Conservation (phyloP, 176 grass and related monocot species). For the Puccinellia tenuiflora region DNA sequence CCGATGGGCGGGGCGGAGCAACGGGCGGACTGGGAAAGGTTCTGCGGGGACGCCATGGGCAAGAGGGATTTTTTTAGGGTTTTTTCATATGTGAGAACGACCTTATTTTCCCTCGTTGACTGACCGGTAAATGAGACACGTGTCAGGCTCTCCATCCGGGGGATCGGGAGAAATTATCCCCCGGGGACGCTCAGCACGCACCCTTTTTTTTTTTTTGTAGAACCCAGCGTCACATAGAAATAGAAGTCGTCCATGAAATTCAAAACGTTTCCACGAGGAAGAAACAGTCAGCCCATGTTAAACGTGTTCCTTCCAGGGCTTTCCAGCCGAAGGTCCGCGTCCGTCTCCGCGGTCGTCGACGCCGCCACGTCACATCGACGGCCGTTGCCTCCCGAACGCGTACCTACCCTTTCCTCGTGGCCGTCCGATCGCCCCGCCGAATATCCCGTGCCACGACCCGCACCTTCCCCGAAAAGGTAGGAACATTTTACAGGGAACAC, state of each 20-base stretch:
- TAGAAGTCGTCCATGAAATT: neutral
- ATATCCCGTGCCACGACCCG: conserved; percentile 13
- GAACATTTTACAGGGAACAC: fast-evolving
- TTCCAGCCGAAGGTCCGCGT: conserved; percentile 1
- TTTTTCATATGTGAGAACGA: no score
- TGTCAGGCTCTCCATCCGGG: no score
- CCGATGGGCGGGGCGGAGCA: no score
- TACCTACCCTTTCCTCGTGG: neutral
- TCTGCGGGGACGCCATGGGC: no score
- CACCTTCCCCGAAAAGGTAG: neutral
- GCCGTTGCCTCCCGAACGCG: neutral
- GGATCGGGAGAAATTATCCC: no score
- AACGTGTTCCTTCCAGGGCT: conserved; percentile 14
- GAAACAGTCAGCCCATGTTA: conserved; percentile 1
- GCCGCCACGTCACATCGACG: conserved; percentile 13
- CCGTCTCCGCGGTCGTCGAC: conserved; percentile 3
- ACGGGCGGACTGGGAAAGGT: no score
- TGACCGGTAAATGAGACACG: no score
- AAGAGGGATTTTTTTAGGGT: no score
- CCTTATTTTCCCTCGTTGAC: no score
- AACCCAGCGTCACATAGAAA: no score
- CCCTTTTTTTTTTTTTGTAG: no score
- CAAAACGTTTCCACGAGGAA: neutral
- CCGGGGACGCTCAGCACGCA: no score
- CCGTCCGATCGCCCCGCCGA: conserved; percentile 36